Conservation (phyloP, 1,284 basidiomycete genomes). For the Tilletia walkeri region DNA sequence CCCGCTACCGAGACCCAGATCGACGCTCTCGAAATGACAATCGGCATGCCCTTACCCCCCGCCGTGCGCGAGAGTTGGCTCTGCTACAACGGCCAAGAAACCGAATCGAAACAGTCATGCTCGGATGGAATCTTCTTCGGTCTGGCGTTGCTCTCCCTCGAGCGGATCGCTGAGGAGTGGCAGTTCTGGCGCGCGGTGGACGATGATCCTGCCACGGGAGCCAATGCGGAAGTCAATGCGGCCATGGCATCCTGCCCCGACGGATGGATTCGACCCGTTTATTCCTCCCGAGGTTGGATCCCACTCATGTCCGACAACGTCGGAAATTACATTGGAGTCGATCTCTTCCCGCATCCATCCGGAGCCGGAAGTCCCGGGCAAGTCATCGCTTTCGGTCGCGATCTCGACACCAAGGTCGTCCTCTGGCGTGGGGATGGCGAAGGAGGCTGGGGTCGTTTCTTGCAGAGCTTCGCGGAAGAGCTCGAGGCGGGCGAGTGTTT, state of each 20-base stretch:
- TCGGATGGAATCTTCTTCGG: slow-evolving; percentile 54
- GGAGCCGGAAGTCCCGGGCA: slow-evolving; percentile 73
- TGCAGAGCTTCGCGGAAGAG: slow-evolving; percentile 88
- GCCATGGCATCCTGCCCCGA: slow-evolving; percentile 84
- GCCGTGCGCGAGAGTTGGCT: slow-evolving; percentile 51
- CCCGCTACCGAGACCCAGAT: slow-evolving; percentile 43
- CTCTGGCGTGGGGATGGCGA: slow-evolving; percentile 70
- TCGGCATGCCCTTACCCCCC: slow-evolving; percentile 44
- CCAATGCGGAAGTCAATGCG: slow-evolving; percentile 40
- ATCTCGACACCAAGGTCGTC: slow-evolving; percentile 97
- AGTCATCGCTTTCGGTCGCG: slow-evolving; percentile 94
- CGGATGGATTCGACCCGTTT: slow-evolving; percentile 83
- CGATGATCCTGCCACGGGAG: slow-evolving; percentile 46
- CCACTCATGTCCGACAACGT: slow-evolving; percentile 88
- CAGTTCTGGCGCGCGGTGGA: slow-evolving; percentile 52
- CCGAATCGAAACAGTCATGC: slow-evolving; percentile 45
- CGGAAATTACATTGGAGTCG: slow-evolving; percentile 95
- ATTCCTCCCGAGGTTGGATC: slow-evolving; percentile 93
- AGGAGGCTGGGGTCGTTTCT: slow-evolving; percentile 90
- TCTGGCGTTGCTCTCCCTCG: slow-evolving; percentile 45
- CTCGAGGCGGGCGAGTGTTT: slow-evolving; percentile 74
- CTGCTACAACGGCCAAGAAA: slow-evolving; percentile 51
- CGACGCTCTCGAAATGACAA: slow-evolving; percentile 45
- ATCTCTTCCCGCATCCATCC: slow-evolving; percentile 72
- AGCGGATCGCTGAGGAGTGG: slow-evolving; percentile 50